Base-by-base conservation (phyloP, 2,329 filamentous ascomycete genomes). In the Arthrobotrys iridis region DNA sequence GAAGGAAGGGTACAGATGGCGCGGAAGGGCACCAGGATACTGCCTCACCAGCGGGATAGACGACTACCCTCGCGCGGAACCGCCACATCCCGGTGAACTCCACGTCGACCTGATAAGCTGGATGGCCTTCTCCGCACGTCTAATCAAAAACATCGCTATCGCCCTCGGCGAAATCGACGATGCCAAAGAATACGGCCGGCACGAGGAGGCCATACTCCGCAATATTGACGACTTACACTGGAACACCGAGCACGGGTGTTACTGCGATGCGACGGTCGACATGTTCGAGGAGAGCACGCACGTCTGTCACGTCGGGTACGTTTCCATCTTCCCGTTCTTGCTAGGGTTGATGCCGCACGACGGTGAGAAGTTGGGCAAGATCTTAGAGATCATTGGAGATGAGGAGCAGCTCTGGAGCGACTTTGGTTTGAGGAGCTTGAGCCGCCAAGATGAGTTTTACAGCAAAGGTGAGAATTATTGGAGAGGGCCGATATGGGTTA, bases 391-490 rank as follows among this genome's bases (percentile, higher is more conserved):
- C 41, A 88, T 99, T 35, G 88, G 86, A 11, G 89, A 97, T 80
- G 89, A 93, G 77, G 87, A 93, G 3, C 90, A 97, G 80, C 85
- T 99, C n/a, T 98, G 93, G 89, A 96, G 91, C 80, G 87, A 90
- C 1, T 89, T 91, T 79, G 95, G 95, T n/a, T 87, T 99, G 77
- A 87, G 94, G 75, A 97, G 93, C 82, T 82, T 99, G 82, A 97
- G 93, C 83, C 91, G 90, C 83, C 88, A 88, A 79, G 91, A 94
- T 80, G 85, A 90, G 80, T 88, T 93, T 76, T 98, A 97, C 82
- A 93, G 90, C 41, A 96, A 93, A 0, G 92, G 86, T 1, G 95
- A 99, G 84, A 97, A 99, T 82, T 99, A 99, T 85, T 99, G 95
- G 94, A 88, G 93, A 77, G 91, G 92, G 77, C 93, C 95, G 0